phyloP scores from a whole-genome alignment of 2,329 filamentous ascomycete genomes.

The Periconia sp. region DNA sequence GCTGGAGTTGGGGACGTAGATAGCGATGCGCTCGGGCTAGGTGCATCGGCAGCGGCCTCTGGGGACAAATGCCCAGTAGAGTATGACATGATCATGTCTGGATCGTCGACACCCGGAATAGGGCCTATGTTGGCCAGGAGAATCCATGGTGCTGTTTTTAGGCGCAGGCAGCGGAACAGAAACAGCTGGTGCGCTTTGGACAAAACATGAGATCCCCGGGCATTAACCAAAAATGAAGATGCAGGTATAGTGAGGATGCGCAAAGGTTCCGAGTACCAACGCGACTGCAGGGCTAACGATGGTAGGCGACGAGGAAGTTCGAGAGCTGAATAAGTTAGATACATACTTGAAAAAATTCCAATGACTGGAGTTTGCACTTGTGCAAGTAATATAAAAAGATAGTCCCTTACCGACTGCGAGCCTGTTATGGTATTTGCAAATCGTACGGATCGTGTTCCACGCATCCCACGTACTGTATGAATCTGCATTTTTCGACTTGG shows the following conservation, averaged over 20 bases:
- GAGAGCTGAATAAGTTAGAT: slow-evolving; percentile 50
- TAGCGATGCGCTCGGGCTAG: slow-evolving; percentile 25
- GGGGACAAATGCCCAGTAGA: slow-evolving; percentile 43
- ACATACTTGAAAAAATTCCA: too few species aligned
- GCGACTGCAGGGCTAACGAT: slow-evolving; percentile 56
- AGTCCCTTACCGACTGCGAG: slow-evolving; percentile 76
- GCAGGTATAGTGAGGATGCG: slow-evolving; percentile 57
- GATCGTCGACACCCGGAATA: slow-evolving; percentile 52
- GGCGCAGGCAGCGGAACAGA: slow-evolving; percentile 59
- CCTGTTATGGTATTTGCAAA: slow-evolving; percentile 81
- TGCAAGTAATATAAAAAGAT: not conserved
- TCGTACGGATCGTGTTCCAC: slow-evolving; percentile 83
- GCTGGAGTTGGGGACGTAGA: slow-evolving; percentile 62
- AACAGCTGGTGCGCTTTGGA: slow-evolving; percentile 60
- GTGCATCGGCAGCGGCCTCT: slow-evolving; percentile 46
- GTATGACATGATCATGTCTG: slow-evolving; percentile 40
- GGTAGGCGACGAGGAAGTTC: slow-evolving; percentile 62
- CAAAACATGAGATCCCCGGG: slow-evolving; percentile 60
- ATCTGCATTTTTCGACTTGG: slow-evolving; percentile 55
- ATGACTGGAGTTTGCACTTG: not conserved
- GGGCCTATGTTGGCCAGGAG: slow-evolving; percentile 61
- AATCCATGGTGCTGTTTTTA: slow-evolving; percentile 62
- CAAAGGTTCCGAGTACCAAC: slow-evolving; percentile 66
- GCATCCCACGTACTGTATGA: slow-evolving; percentile 86
- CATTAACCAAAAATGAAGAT: slow-evolving; percentile 59